These are phyloP conservation scores for Boletus vinaceobasis DNA, from an alignment of 768 basidiomycete genomes.

Conservation along the genomic window DNA sequence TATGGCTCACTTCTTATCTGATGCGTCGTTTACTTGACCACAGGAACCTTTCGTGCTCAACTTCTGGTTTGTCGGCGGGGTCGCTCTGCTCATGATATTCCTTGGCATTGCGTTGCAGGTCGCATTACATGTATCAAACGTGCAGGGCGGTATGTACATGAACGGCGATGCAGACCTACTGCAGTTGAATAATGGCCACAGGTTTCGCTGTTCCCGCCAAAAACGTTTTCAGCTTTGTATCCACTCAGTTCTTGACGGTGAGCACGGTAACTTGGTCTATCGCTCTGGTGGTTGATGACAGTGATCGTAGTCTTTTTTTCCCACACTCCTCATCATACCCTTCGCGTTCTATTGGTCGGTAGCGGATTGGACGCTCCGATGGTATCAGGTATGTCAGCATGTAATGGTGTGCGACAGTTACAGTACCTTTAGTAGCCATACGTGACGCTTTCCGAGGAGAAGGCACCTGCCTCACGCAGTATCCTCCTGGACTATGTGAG, in stretches of 20 bases:
- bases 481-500: slow-evolving; percentile 67
- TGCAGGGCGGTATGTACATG: slow-evolving; percentile 13
- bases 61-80: slow-evolving; percentile 39
- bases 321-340: slow-evolving; percentile 50
- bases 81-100: slow-evolving; percentile 41
- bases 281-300: background rate
- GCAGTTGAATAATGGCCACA: slow-evolving; percentile 21
- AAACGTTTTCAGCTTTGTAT: slow-evolving; percentile 49
- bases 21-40: background rate
- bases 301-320: slow-evolving; percentile 52
- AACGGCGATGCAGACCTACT: background rate
- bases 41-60: slow-evolving; percentile 32
- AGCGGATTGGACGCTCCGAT: slow-evolving; percentile 52
- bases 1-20: background rate
- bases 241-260: slow-evolving; percentile 44
- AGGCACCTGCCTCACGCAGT: slow-evolving; percentile 52
- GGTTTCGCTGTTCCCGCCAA: slow-evolving; percentile 51
- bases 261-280: slow-evolving; percentile 19
- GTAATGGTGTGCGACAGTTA: background rate
- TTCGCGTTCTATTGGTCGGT: slow-evolving; percentile 47
- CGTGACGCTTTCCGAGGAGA: slow-evolving; percentile 51
- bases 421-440: slow-evolving; percentile 50
- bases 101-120: slow-evolving; percentile 16
- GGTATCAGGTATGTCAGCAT: slow-evolving; percentile 49
- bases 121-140: slow-evolving; percentile 14